Percentiles rank a stretch among this genome's conserved stretches.
Evolutionary conservation across 2,329 filamentous ascomycete species (phyloP).

Genomic region (Neonectria hederae): DNA sequence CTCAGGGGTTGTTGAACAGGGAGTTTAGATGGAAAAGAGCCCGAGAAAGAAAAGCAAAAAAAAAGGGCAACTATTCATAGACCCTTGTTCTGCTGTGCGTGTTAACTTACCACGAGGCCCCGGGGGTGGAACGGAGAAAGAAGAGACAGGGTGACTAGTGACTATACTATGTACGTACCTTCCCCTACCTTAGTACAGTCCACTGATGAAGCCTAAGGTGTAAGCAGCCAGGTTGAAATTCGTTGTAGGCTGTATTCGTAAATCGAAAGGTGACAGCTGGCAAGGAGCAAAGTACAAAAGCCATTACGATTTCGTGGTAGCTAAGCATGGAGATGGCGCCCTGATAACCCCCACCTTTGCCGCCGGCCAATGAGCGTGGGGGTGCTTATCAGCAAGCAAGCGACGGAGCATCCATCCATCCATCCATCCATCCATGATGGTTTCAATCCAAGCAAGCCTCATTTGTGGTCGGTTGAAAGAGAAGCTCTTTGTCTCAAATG

Average conservation of each 20-base stretch:
- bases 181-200: too few relatives aligned
- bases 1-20: too few relatives aligned
- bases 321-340: constrained; percentile 6
- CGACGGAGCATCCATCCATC: too few relatives aligned
- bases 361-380: constrained; percentile 36
- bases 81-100: not conserved
- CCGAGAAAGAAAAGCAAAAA: not conserved
- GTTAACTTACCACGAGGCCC: too few relatives aligned
- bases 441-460: constrained; percentile 9
- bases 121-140: too few relatives aligned
- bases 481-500: not conserved
- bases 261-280: not conserved
- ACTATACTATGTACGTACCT: too few relatives aligned
- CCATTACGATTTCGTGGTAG: constrained; percentile 26
- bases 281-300: constrained; percentile 1
- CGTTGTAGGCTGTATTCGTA: not conserved
- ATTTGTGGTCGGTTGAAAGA: not conserved
- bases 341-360: constrained; percentile 34
- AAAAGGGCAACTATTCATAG: not conserved
- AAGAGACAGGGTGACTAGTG: too few relatives aligned
- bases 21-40: not conserved
- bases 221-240: not conserved
- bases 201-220: too few relatives aligned
- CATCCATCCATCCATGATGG: not conserved
- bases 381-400: constrained; percentile 41